Evolutionary conservation across 306 rosid genomes (phyloP), one percentile per base, ranked within the genome.

Genomic region (Aeschynomene evenia): DNA sequence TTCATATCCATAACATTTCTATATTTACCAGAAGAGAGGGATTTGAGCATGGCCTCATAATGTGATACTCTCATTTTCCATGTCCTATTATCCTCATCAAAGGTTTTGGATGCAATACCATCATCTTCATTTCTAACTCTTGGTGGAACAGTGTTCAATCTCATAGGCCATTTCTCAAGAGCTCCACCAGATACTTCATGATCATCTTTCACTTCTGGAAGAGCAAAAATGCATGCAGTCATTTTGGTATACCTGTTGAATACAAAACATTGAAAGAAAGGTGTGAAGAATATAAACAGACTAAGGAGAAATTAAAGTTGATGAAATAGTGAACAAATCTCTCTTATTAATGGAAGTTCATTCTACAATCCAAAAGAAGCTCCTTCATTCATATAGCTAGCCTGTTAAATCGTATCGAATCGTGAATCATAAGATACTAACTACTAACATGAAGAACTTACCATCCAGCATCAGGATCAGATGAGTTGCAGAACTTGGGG

Each of bases 1-100:
- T 82, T 85, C 89, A 85, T 85, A 66, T 85, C 89, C 89, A 85
- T 81, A 39, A 85, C 80, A 77, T 85, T 85, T 70, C 86, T 48
- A 73, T 69, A 85, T 77, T 46, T 61, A 49, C 82, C 84, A 31
- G 66, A 63, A 55, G 77, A 76, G 19, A 85, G 50, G 71, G 84
- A 81, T 45, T 82, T 64, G 22, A 82, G 78, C 34, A 76, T 48
- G 51, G 15, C 49, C 7, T 15, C 61, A 43, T 85, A 85, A 70
- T 76, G 16, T 10, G 78, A 73, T 3, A 85, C 77, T 60, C 84
- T 85, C 51, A 46, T 73, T 76, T 51, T 50, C 89, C 86, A 85
- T 50, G 28, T 61, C 64, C 9, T 37, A 24, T 50, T 70, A 66
- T 85, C 86, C 50, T 81, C 82, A 73, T 7, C 16, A 56, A 72